Evolutionary conservation across 163 green algal genomes (phyloP).

Genomic region (Scenedesmus sp.): DNA sequence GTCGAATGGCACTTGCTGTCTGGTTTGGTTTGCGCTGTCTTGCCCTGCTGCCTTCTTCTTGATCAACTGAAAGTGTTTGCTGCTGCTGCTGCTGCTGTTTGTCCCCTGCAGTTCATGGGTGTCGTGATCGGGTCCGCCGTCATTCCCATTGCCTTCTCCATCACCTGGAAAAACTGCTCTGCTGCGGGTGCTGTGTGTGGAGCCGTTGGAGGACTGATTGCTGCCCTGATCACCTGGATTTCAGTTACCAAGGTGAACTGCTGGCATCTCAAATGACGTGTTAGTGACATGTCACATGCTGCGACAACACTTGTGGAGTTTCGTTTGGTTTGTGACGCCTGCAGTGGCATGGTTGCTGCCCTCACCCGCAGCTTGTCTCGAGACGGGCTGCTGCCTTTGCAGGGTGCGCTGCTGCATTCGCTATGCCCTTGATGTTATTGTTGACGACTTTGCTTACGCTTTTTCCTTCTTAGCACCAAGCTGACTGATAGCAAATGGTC

Average conservation of each 20-base stretch:
- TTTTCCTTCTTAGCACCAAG: too few relatives aligned
- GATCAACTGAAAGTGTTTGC: background rate
- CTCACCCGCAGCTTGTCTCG: too few relatives aligned
- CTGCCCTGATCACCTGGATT: constrained; percentile 73
- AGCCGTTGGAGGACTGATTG: constrained; percentile 73
- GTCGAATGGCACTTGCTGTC: too few relatives aligned
- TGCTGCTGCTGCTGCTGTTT: background rate
- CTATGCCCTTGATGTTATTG: too few relatives aligned
- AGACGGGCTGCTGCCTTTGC: too few relatives aligned
- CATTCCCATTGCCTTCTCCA: constrained; percentile 81
- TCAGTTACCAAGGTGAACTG: constrained; percentile 47
- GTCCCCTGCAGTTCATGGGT: constrained; percentile 70
- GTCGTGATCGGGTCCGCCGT: constrained; percentile 86
- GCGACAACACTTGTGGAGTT: too few relatives aligned
- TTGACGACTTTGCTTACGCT: too few relatives aligned
- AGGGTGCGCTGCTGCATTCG: too few relatives aligned
- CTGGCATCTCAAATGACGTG: background rate
- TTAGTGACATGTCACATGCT: constrained; percentile 1
- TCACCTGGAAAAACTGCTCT: constrained; percentile 91
- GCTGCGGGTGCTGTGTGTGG: constrained; percentile 81
- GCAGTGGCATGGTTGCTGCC: too few relatives aligned
- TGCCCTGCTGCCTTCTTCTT: background rate
- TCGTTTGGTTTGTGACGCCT: too few relatives aligned
- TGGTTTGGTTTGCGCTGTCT: too few relatives aligned
- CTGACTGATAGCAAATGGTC: too few relatives aligned